Evolutionary conservation across 148 eudicot species (phyloP).

Genomic region (Oxyria digyna): DNA sequence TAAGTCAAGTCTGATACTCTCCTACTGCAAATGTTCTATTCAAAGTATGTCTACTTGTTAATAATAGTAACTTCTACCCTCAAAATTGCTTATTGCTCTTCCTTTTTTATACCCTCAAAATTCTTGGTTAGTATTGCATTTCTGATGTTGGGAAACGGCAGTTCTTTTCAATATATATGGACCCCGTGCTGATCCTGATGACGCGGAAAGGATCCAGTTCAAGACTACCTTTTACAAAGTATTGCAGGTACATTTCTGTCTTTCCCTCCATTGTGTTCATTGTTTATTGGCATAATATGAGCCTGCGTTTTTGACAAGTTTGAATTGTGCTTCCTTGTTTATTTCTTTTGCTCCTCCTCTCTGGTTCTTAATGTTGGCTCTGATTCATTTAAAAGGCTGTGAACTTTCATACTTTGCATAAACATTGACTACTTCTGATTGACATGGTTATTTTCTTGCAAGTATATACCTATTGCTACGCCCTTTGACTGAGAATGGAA

Average conservation of each 20-base stretch:
- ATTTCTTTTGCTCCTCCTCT: background rate
- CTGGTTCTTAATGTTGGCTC: too few relatives aligned
- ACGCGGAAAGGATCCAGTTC: conserved; percentile 64
- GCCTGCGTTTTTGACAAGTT: background rate
- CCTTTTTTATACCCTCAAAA: background rate
- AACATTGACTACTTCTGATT: background rate
- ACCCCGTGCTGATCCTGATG: conserved; percentile 76
- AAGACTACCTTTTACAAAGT: conserved; percentile 63
- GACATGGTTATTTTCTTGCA: background rate
- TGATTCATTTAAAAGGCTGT: background rate
- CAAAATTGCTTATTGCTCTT: background rate
- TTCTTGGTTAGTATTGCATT: background rate
- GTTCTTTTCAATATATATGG: conserved; percentile 90
- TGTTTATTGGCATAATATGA: background rate
- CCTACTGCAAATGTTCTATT: background rate
- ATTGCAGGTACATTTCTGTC: conserved; percentile 48
- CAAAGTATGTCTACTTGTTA: background rate
- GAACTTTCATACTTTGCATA: background rate
- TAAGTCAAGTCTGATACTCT: background rate
- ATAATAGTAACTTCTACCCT: background rate
- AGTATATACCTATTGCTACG: background rate
- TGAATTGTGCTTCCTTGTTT: too few relatives aligned
- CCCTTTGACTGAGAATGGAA: conserved; percentile 12
- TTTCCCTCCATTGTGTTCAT: background rate
- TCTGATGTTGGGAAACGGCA: conserved; percentile 19